Percentiles rank a stretch among this genome's conserved stretches.
Evolutionary conservation across 306 rosid genomes (phyloP).

Genomic region (Gastrolobium villosum): DNA sequence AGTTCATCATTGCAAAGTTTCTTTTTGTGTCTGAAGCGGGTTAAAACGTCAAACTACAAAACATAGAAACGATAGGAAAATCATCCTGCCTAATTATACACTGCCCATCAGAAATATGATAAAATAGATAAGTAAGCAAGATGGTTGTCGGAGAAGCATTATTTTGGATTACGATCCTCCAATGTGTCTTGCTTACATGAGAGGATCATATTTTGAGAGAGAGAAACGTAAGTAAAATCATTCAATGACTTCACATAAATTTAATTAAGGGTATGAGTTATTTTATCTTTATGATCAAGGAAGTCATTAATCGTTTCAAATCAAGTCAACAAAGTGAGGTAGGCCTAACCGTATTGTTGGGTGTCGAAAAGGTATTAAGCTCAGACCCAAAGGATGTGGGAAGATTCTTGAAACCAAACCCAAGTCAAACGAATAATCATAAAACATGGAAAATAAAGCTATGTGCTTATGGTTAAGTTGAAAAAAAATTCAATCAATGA

Average conservation of each 20-base stretch:
- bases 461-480: background rate
- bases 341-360: background rate
- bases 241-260: too few species aligned
- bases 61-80: too few species aligned
- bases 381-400: background rate
- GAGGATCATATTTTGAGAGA: background rate
- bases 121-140: background rate
- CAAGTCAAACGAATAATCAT: background rate
- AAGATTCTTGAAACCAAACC: background rate
- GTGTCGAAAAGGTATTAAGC: background rate
- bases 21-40: too few species aligned
- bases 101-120: background rate
- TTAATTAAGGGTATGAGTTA: background rate
- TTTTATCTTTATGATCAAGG: background rate
- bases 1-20: too few species aligned
- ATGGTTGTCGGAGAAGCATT: background rate
- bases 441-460: background rate
- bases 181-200: too few species aligned
- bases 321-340: background rate
- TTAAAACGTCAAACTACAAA: too few species aligned
- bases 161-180: background rate
- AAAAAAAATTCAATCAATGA: background rate
- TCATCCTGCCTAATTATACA: background rate
- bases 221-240: background rate
- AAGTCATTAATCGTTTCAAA: slow-evolving; percentile 4